phyloP scores from a whole-genome alignment of 2,329 filamentous ascomycete genomes.

The Neofusicoccum parvum region DNA sequence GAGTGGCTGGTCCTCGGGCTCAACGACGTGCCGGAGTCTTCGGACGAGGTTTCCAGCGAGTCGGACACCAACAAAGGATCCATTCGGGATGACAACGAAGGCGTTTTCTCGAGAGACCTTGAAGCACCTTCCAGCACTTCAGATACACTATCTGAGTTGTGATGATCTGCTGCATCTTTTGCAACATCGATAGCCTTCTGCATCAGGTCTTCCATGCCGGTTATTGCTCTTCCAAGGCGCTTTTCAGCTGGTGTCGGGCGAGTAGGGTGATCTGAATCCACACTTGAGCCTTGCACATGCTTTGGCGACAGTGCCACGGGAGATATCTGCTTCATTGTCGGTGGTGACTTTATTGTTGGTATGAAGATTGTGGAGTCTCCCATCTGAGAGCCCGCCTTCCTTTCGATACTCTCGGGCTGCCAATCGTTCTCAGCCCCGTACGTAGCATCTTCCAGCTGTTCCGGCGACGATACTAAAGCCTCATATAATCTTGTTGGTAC shows the following conservation, averaged over 20 bases:
- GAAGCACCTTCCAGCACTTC: constrained; percentile 44
- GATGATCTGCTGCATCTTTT: constrained; percentile 34
- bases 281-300: no score
- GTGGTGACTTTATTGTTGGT: neutral
- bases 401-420: neutral
- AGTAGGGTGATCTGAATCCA: neutral
- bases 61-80: constrained; percentile 22
- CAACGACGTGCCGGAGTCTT: neutral
- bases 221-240: constrained; percentile 32
- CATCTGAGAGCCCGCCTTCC: neutral
- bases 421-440: neutral
- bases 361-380: neutral
- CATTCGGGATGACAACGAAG: constrained; percentile 21
- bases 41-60: neutral
- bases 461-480: neutral
- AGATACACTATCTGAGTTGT: constrained; percentile 41
- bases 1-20: neutral
- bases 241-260: neutral
- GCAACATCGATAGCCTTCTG: constrained; percentile 44
- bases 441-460: no score
- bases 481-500: neutral
- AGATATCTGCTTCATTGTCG: neutral
- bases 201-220: constrained; percentile 46
- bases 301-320: neutral
- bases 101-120: constrained; percentile 37